phyloP scores from a whole-genome alignment of 768 basidiomycete genomes.

The Kwoniella newhampshirensis region DNA sequence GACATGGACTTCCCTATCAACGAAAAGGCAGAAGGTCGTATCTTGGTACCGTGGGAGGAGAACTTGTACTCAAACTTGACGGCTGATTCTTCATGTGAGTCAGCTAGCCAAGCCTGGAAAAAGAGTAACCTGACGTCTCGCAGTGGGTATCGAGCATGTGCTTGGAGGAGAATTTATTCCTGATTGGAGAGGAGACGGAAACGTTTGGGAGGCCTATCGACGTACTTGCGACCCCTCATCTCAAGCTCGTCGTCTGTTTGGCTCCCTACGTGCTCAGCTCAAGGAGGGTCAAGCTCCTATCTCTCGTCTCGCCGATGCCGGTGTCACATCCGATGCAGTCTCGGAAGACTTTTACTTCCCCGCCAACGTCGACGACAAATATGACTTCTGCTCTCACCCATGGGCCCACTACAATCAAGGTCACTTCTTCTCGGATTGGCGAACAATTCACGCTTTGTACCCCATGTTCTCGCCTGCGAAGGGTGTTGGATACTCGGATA shows the following conservation, averaged over 20 bases:
- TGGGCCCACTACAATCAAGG: conserved; percentile 85
- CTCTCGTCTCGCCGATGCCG: conserved; percentile 52
- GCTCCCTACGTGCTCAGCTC: conserved; percentile 63
- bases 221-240: conserved; percentile 81
- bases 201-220: conserved; percentile 90
- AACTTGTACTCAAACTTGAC: conserved; percentile 71
- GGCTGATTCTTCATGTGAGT: conserved; percentile 52
- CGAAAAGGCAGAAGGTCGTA: conserved; percentile 86
- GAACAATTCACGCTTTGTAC: conserved; percentile 80
- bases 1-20: conserved; percentile 96
- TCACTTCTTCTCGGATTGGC: conserved; percentile 96
- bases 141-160: conserved; percentile 61
- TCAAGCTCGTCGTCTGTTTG: conserved; percentile 77
- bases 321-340: conserved; percentile 49
- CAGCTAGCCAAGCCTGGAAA: no score
- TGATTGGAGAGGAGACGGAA: conserved; percentile 79
- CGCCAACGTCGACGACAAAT: conserved; percentile 61
- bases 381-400: conserved; percentile 77
- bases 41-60: conserved; percentile 91
- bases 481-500: conserved; percentile 78
- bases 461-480: conserved; percentile 93
- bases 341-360: conserved; percentile 66
- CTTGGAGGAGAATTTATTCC: conserved; percentile 68
- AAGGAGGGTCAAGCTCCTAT: conserved; percentile 53
- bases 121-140: neutral